Evolutionary conservation across 2,329 filamentous ascomycete genomes (phyloP), one percentile per base, ranked within the genome.

Genomic region (Aspergillus fructus): DNA sequence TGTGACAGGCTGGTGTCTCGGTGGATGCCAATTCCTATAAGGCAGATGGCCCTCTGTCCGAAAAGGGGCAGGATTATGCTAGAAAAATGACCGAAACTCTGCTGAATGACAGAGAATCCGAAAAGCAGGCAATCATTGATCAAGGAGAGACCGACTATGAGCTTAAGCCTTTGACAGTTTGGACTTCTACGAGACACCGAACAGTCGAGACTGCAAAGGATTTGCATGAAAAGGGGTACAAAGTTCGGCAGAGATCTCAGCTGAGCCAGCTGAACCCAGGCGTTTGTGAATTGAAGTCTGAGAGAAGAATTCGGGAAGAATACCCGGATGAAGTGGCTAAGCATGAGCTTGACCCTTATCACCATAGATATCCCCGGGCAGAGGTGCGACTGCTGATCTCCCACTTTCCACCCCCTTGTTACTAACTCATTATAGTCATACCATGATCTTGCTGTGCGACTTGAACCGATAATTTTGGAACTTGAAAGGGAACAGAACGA

Each of bases 231-330:
- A 83, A 85, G 62, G 93, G 92, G 2, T 96, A 90, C 78, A 90
- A 90, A 66, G 89, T 97, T 48, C 86, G 91, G 17, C 94, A 97
- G 74, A 86, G 94, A 57, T 93, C 93, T 48, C 93, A 99, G 73
- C 92, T 99, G 88, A 96, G 93, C 70, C 93, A 97, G 76, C 85
- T 99, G 69, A 97, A 99, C 70, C 94, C 94, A 1, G 94, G 94
- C 3, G 91, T 96, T 5, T 97, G 93, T 69, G 94, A 97, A 77
- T 94, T 91, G 74, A 88, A 97, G 79, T 90, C 91, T 6, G 93
- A 97, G 74, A 81, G 82, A 13, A 86, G 85, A 50, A 96, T 99
- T 64, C 86, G 90, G 53, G 79, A 86, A 66, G 81, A 93, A 55
- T 97, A 93, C 69, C 91, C 93, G 0, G 90, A 96, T 3, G 94